Evolutionary conservation across 2,329 filamentous ascomycete species (phyloP).

Genomic region (Botryotinia calthae): DNA sequence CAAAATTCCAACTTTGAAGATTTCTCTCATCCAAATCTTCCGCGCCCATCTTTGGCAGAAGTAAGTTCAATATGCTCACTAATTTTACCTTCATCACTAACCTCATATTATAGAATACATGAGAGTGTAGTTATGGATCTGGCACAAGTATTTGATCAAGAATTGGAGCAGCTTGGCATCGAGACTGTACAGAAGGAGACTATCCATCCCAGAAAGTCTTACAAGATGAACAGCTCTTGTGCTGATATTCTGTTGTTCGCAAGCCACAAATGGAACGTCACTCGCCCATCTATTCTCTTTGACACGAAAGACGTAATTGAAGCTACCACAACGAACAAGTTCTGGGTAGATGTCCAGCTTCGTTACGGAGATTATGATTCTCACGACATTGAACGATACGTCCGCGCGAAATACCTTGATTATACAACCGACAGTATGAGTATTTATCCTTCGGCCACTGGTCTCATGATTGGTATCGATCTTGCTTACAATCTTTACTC

Average conservation of each 20-base stretch:
- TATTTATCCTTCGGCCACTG: constrained; percentile 95
- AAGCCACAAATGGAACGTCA: constrained; percentile 98
- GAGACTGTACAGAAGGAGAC: constrained; percentile 99
- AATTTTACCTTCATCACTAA: neutral
- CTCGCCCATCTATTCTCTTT: constrained; percentile 85
- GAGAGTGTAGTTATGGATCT: constrained; percentile 98
- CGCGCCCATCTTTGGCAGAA: constrained; percentile 99
- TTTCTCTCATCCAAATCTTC: constrained; percentile 98
- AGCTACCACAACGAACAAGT: constrained; percentile 94
- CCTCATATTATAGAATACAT: constrained; percentile 59
- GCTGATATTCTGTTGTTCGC: constrained; percentile 96
- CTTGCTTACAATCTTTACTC: constrained; percentile 98
- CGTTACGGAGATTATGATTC: constrained; percentile 98
- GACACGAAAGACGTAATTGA: constrained; percentile 97
- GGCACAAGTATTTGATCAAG: constrained; percentile 97
- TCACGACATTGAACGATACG: constrained; percentile 97
- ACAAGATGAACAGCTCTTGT: constrained; percentile 99
- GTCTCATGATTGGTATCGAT: constrained; percentile 96
- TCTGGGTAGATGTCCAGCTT: constrained; percentile 97
- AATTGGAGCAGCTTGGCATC: constrained; percentile 90
- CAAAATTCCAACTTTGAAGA: constrained; percentile 97
- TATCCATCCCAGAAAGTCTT: constrained; percentile 97
- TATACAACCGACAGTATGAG: constrained; percentile 99
- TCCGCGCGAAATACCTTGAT: constrained; percentile 95
- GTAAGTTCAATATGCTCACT: constrained; percentile 29